Base-by-base conservation (phyloP, 441 rosid species). In the Aleurites moluccanus region DNA sequence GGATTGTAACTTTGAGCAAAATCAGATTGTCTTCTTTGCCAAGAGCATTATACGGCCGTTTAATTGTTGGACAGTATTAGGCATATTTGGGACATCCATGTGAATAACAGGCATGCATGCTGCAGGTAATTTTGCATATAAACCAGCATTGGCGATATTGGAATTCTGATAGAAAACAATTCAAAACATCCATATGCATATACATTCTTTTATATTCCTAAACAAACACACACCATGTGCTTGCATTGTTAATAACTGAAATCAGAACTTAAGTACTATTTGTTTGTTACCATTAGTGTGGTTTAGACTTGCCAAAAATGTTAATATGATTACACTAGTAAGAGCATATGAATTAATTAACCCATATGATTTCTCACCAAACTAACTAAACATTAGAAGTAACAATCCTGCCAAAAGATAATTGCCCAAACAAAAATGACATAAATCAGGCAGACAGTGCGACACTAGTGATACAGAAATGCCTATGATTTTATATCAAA, bases 161-260 rank as follows among this genome's bases (percentile, higher is more conserved):
- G 59, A 68, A 55, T 33, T n/a, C 61, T 68, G n/a, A 20, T 67
- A 13, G 6, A 30, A 30, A 67, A 68, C 15, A 15, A 49, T 10
- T 47, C 50, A 14, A 4, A 8, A 52, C 6, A 61, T 13, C 13
- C n/a, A 49, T 2, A 52, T 18, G n/a, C 55, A 16, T 6, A 50
- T 50, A 50, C 1, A 49, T 49, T 49, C 0, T 49, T 20, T 10
- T 20, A 6, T 6, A n/a, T 64, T 18, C 49, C 38, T 59, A 13
- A 59, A 59, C 33, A 55, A 59, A 59, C 33, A 59, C 6, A 45
- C 11, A n/a, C 70, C 3, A 27, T 27, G 27, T 45, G 35, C 23
- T 67, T 67, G 50, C 49, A 30, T n/a, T 53, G 33, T 53, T 56
- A 53, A 53, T 21, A 30, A 35, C 30, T 69, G 73, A 55, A 69